phyloP scores from a whole-genome alignment of 2,329 filamentous ascomycete species.

The Exserohilum rostratum region DNA sequence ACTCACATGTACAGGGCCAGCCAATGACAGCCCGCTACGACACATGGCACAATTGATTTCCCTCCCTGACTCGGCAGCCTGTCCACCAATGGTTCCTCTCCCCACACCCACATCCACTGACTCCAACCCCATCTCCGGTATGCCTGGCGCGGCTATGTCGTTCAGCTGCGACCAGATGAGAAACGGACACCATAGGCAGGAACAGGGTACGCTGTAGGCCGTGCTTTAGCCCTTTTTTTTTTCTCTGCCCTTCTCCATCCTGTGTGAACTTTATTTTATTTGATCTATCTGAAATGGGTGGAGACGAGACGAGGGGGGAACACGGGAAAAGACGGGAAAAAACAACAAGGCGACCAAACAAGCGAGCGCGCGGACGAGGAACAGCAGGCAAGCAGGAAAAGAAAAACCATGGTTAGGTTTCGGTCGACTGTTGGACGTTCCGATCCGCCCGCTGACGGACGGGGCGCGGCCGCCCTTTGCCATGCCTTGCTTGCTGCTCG shows the following conservation, averaged over 20 bases:
- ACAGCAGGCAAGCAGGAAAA: not conserved
- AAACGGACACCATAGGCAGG: too few species aligned
- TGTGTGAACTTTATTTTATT: too few species aligned
- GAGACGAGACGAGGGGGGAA: not conserved
- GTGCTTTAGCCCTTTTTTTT: too few species aligned
- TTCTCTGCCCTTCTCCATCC: too few species aligned
- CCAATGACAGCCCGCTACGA: too few species aligned
- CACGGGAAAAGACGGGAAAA: not conserved
- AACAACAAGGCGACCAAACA: not conserved
- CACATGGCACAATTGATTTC: not conserved
- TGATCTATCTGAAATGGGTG: too few species aligned
- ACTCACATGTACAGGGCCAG: too few species aligned
- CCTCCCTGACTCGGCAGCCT: not conserved
- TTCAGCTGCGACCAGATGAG: too few species aligned
- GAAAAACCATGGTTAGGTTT: not conserved
- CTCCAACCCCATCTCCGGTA: too few species aligned
- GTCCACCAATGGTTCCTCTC: conserved; percentile 5
- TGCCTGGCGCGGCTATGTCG: too few species aligned
- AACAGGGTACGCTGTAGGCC: too few species aligned
- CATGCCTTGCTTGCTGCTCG: not conserved
- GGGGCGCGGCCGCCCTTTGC: too few species aligned
- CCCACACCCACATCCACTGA: not conserved
- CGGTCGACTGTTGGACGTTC: conserved; percentile 13
- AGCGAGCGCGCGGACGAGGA: not conserved
- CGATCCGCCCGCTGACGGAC: conserved; percentile 1